Percentiles rank a stretch among this genome's conserved stretches.
Evolutionary conservation across 169 alveolate species (phyloP).

Genomic region (Cryptosporidium sp.): DNA sequence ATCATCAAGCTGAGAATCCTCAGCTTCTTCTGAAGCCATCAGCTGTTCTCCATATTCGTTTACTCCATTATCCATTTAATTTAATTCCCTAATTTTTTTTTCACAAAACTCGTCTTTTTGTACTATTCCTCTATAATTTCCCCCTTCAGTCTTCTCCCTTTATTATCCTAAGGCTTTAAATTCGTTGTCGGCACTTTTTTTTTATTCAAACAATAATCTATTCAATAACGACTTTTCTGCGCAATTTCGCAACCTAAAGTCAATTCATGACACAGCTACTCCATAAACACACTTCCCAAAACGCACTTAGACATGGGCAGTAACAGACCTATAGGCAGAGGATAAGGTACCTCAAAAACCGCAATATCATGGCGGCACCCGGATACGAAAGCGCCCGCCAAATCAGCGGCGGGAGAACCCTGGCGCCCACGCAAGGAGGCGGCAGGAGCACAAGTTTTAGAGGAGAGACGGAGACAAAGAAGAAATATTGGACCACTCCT

Average conservation of each 20-base stretch:
- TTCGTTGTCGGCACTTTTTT: no score
- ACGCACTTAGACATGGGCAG: background rate
- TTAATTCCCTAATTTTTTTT: background rate
- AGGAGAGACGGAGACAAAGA: background rate
- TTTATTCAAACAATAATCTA: no score
- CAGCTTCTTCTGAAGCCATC: constrained; percentile 14
- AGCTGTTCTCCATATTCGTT: background rate
- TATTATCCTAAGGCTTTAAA: no score
- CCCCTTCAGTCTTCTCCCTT: no score
- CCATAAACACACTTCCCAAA: no score
- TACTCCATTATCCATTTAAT: constrained; percentile 4
- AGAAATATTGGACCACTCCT: no score
- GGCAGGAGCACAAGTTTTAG: background rate
- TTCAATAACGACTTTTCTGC: no score
- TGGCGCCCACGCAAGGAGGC: background rate
- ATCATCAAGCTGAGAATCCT: background rate
- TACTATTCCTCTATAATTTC: no score
- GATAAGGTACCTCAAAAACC: background rate
- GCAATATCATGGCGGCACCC: constrained; percentile 7
- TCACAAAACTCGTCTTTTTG: no score
- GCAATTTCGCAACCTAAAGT: no score
- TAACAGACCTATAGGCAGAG: background rate
- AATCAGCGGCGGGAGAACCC: background rate
- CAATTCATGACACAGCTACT: no score
- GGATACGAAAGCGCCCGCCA: background rate